Percentiles rank a stretch among this genome's conserved stretches.
phyloP scores from a whole-genome alignment of 257 asterid species.

The Verbena officinalis region DNA sequence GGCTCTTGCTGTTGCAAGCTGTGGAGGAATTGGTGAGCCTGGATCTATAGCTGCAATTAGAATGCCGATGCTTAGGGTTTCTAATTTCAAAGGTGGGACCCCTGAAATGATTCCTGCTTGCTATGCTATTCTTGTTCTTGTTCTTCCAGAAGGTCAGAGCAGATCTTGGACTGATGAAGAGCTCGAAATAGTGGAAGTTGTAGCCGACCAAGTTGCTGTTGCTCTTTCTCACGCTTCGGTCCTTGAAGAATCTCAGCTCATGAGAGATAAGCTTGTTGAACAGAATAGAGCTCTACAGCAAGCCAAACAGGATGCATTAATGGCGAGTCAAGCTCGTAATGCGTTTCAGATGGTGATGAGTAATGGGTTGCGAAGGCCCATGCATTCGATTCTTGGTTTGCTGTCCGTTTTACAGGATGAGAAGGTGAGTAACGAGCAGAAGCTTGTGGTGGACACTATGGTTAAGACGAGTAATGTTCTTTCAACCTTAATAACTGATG shows the following conservation, averaged over 20 bases:
- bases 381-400: constrained; percentile 85
- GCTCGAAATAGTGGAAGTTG: constrained; percentile 78
- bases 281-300: constrained; percentile 81
- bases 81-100: constrained; percentile 86
- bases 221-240: constrained; percentile 97
- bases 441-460: constrained; percentile 70
- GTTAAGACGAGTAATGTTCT: constrained; percentile 71
- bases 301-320: constrained; percentile 77
- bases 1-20: constrained; percentile 76
- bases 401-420: constrained; percentile 77
- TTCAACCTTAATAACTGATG: constrained; percentile 69
- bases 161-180: constrained; percentile 77
- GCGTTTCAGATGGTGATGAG: constrained; percentile 86
- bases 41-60: constrained; percentile 91
- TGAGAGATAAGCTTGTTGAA: constrained; percentile 71
- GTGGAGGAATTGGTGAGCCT: constrained; percentile 53
- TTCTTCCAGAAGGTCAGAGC: constrained; percentile 66
- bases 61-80: constrained; percentile 92
- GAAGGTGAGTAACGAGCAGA: constrained; percentile 57
- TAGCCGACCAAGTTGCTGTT: constrained; percentile 95
- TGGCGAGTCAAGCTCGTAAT: constrained; percentile 86
- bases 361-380: constrained; percentile 82
- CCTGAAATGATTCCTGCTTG: constrained; percentile 82
- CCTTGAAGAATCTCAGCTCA: constrained; percentile 85
- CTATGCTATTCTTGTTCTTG: constrained; percentile 88